phyloP scores from a whole-genome alignment of 2,329 filamentous ascomycete genomes.

The Fusarium verrucosum region DNA sequence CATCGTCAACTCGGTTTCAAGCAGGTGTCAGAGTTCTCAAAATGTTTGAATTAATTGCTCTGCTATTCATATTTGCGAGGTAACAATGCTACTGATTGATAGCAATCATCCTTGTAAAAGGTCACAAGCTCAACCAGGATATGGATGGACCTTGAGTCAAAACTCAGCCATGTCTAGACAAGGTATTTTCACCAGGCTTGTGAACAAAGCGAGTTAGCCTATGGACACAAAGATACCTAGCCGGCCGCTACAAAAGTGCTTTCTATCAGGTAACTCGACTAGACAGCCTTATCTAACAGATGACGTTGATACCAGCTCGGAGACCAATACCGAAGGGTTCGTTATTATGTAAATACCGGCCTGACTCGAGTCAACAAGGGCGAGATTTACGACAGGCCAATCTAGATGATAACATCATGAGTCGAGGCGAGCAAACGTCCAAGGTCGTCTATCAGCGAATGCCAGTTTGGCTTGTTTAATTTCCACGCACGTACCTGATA shows the following conservation, averaged over 20 bases:
- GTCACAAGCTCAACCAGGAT: conserved; percentile 2
- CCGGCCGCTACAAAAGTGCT: conserved; percentile 1
- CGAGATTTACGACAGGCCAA: neutral
- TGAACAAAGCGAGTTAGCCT: conserved; percentile 11
- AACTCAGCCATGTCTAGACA: conserved; percentile 7
- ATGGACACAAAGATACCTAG: conserved; percentile 1
- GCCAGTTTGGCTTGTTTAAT: conserved; percentile 27
- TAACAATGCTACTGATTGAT: conserved; percentile 23
- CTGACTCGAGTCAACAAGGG: conserved; percentile 23
- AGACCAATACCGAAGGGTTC: neutral
- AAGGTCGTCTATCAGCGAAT: conserved; percentile 21
- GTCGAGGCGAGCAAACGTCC: conserved; percentile 23
- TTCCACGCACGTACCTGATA: conserved; percentile 7
- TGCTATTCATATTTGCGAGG: neutral
- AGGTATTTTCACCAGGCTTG: neutral
- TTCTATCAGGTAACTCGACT: conserved; percentile 9
- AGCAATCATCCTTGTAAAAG: conserved; percentile 7
- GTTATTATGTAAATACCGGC: neutral
- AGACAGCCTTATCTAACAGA: conserved; percentile 11
- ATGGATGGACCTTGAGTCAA: neutral
- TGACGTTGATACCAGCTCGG: conserved; percentile 18
- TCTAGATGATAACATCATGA: neutral
- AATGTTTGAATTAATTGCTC: neutral
- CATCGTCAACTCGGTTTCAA: conserved; percentile 17
- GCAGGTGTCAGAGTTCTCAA: conserved; percentile 13